A percentile compares a stretch with the other conserved stretches of the same genome.
Evolutionary conservation across 345 rosid genomes (phyloP).

Genomic region (Rhodomyrtus tomentosa): DNA sequence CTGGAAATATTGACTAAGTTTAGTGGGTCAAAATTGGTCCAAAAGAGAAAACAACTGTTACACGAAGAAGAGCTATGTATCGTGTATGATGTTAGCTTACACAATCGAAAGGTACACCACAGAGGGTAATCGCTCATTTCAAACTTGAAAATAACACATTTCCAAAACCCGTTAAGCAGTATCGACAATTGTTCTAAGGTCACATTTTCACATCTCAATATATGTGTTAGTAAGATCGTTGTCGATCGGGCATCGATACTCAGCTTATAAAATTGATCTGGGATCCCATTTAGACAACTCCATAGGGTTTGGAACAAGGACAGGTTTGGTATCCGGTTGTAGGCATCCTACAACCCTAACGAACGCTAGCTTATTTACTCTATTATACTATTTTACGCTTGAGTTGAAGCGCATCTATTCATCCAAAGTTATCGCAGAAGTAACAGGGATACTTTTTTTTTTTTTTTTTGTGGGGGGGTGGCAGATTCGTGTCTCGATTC

Average conservation of each 20-base stretch:
- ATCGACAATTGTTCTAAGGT: not conserved
- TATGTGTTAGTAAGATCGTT: not conserved
- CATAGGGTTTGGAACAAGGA: not conserved
- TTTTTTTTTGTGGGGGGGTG: too few relatives aligned
- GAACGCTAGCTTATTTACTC: not conserved
- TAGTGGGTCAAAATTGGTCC: not conserved
- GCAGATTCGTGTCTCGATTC: not conserved
- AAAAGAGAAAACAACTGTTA: not conserved
- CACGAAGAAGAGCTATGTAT: not conserved
- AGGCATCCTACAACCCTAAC: not conserved
- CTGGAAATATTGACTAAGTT: not conserved
- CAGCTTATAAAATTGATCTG: not conserved
- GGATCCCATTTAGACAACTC: not conserved
- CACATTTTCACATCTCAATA: not conserved
- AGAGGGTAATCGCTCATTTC: not conserved
- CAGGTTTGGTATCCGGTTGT: not conserved
- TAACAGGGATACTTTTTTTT: too few relatives aligned
- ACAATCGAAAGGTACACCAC: not conserved
- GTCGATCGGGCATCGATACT: not conserved
- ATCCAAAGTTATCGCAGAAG: not conserved
- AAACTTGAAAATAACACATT: not conserved
- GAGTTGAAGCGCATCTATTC: not conserved
- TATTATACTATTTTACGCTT: not conserved
- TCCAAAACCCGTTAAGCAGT: not conserved
- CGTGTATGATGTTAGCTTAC: not conserved